phyloP scores from a whole-genome alignment of 2,329 filamentous ascomycete species.

The Aspergillus niger region DNA sequence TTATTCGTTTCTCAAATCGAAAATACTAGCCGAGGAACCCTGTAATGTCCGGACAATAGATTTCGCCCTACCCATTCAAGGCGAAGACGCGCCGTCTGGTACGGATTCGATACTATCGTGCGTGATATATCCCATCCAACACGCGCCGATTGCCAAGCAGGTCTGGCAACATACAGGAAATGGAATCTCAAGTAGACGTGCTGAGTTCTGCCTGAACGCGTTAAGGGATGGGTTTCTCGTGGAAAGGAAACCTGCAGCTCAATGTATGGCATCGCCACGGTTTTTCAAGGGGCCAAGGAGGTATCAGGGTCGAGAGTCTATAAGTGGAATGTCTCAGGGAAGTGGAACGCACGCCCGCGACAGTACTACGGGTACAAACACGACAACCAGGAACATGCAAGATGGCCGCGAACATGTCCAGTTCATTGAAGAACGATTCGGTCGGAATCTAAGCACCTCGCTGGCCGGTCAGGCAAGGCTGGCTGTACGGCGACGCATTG shows the following conservation, averaged over 20 bases:
- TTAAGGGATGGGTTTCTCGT: conserved; percentile 69
- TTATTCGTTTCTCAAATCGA: conserved; percentile 66
- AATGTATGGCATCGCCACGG: conserved; percentile 32
- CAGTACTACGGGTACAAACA: conserved; percentile 35
- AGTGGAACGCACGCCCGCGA: conserved; percentile 36
- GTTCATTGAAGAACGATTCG: conserved; percentile 93
- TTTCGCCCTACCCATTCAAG: conserved; percentile 59
- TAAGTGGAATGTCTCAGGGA: conserved; percentile 44
- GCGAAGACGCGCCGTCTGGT: conserved; percentile 61
- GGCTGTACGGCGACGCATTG: conserved; percentile 83
- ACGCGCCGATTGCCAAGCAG: conserved; percentile 76
- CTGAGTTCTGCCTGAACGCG: conserved; percentile 81
- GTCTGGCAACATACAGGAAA: conserved; percentile 98
- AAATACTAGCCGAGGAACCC: conserved; percentile 32
- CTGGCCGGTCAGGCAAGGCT: conserved; percentile 80
- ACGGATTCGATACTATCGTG: conserved; percentile 65
- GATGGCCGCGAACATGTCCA: conserved; percentile 68
- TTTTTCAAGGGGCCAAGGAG: conserved; percentile 72
- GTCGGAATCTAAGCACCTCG: conserved; percentile 80
- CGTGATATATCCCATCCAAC: conserved; percentile 69
- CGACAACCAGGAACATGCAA: conserved; percentile 29
- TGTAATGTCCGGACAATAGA: conserved; percentile 58
- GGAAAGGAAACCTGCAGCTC: conserved; percentile 42
- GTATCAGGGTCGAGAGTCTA: conserved; percentile 68
- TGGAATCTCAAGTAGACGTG: conserved; percentile 84